Evolutionary conservation across 129 eudicot species (phyloP).

Genomic region (Artemisia tridentata): DNA sequence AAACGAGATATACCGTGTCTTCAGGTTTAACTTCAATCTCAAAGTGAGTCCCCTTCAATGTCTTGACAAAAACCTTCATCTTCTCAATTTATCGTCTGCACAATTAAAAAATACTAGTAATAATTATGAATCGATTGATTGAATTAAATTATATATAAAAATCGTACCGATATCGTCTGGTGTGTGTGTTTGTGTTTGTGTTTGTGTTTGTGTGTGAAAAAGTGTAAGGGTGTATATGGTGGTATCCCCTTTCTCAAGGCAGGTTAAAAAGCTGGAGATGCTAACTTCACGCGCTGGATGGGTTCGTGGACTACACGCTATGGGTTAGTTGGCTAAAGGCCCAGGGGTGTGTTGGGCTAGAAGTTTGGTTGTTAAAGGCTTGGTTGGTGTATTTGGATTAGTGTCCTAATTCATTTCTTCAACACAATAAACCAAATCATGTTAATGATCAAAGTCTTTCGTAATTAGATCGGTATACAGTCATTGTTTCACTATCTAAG

Average conservation of each 20-base stretch:
- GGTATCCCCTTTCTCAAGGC: slow-evolving; percentile 46
- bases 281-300: slow-evolving; percentile 10
- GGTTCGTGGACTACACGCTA: slow-evolving; percentile 5
- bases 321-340: background rate
- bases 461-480: no score
- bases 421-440: no score
- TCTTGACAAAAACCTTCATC: slow-evolving; percentile 85
- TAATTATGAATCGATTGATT: background rate
- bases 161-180: slow-evolving; percentile 30
- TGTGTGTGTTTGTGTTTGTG: slow-evolving; percentile 14
- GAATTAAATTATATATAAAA: slow-evolving; percentile 2
- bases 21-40: slow-evolving; percentile 74
- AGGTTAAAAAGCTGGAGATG: slow-evolving; percentile 20
- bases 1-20: slow-evolving; percentile 49
- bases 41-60: slow-evolving; percentile 74
- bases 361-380: no score
- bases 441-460: no score
- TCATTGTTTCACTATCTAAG: no score
- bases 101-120: background rate
- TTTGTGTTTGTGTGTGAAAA: slow-evolving; percentile 6
- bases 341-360: no score
- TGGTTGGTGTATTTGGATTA: no score
- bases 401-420: no score
- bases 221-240: slow-evolving; percentile 29
- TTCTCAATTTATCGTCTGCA: slow-evolving; percentile 25